Evolutionary conservation across 2,329 filamentous ascomycete species (phyloP), one percentile per base, ranked within the genome.

Genomic region (Trichophyton schoenleinii): DNA sequence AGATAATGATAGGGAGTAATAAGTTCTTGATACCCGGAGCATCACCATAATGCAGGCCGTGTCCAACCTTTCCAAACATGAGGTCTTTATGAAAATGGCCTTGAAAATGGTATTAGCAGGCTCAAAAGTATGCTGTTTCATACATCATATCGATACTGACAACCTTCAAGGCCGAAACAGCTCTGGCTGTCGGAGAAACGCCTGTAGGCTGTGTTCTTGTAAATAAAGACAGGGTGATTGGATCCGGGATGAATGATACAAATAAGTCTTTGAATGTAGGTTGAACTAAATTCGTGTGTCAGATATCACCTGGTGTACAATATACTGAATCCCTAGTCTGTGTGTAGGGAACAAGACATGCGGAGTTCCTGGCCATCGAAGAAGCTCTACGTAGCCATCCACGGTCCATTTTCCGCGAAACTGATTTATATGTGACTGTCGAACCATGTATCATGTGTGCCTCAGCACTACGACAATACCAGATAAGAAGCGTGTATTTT

Each of bases 361-460:
- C 94, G 52, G 94, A 99, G 73, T 95, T 97, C 70, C 86, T 97
- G 75, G 94, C 91, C 57, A 81, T 99, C 60, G 79, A 82, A 62
- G 76, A 83, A 64, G 83, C 87, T 66, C 77, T 88, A 53, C 76
- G 81, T 22, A 80, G 80, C 59, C 81, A 94, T 66, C 81, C 87
- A 60, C 81, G 83, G 38, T 81, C 80, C 11, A 83, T 92, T 64
- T 79, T 97, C 67, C 79, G 78, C 44, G 83, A 91, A 65, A 87
- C 85, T 8, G 85, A 87, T 69, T 83, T 99, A 59, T 99, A 99
- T 74, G 94, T 99, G 57, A 99, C 94, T 0, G 92, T 99, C 60
- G 95, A 99, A 75, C 94, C 94, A 3, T 99, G 94, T 73, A 90
- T 99, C 77, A 99, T 99, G 94, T 99, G 94, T 72, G 94, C 94